A percentile compares a stretch with the other conserved stretches of the same genome.
Evolutionary conservation across 805 yeast species (phyloP).

Genomic region (Wickerhamomyces mucosus): DNA sequence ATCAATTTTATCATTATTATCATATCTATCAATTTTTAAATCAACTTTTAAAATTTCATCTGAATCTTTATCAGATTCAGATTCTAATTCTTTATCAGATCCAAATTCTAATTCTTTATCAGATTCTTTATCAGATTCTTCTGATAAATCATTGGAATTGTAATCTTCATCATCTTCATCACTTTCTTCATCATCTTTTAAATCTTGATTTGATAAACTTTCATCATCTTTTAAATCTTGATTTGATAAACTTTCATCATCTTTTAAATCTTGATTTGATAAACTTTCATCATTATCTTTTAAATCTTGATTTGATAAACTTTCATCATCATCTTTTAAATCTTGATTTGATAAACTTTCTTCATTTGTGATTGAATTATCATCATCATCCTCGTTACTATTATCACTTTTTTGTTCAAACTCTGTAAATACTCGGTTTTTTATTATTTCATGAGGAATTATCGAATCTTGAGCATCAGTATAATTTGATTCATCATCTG

Average conservation of each 20-base stretch:
- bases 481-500: constrained; percentile 13
- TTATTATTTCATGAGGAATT: constrained; percentile 4
- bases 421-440: too few species aligned
- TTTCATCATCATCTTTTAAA: constrained; percentile 31
- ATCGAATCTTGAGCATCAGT: constrained; percentile 9
- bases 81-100: constrained; percentile 15
- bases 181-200: constrained; percentile 16
- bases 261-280: constrained; percentile 17
- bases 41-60: too few species aligned
- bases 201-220: constrained; percentile 15
- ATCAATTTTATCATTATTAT: too few species aligned
- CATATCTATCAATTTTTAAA: too few species aligned
- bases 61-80: too few species aligned
- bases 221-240: constrained; percentile 5
- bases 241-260: too few species aligned
- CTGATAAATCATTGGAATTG: constrained; percentile 6
- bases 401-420: constrained; percentile 15
- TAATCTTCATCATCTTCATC: constrained; percentile 21
- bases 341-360: constrained; percentile 4
- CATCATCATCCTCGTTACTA: constrained; percentile 15
- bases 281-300: constrained; percentile 17
- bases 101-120: constrained; percentile 1
- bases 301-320: constrained; percentile 10
- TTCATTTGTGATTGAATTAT: constrained; percentile 6
- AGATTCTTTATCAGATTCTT: constrained; percentile 2